A percentile compares a stretch with the other conserved stretches of the same genome.
Evolutionary conservation across 805 yeast genomes (phyloP).

Genomic region (Candida insectalens): DNA sequence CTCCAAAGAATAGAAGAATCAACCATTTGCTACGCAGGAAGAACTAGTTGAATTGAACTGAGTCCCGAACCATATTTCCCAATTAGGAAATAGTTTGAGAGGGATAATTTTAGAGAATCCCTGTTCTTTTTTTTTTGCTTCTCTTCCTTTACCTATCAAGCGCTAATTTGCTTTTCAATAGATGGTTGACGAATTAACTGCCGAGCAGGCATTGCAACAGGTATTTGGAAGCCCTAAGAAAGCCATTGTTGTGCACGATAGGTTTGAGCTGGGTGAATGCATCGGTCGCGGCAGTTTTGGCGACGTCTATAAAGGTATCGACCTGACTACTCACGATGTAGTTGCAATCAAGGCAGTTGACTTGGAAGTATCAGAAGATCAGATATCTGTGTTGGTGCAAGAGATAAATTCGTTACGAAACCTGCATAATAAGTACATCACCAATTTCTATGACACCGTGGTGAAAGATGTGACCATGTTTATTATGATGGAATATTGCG

Average conservation of each 20-base stretch:
- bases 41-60: no score
- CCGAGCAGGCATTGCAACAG: no score
- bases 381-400: slow-evolving; percentile 56
- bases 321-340: slow-evolving; percentile 23
- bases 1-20: slow-evolving; percentile 2
- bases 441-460: slow-evolving; percentile 56
- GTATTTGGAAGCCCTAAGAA: no score
- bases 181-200: no score
- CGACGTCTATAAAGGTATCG: slow-evolving; percentile 62
- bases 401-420: slow-evolving; percentile 72
- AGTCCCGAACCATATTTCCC: no score
- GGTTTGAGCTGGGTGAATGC: slow-evolving; percentile 34
- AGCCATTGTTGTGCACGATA: not conserved
- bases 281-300: slow-evolving; percentile 85
- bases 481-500: slow-evolving; percentile 93
- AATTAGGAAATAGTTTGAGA: no score
- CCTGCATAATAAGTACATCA: slow-evolving; percentile 56
- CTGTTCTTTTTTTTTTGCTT: no score
- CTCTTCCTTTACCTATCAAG: no score
- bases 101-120: no score
- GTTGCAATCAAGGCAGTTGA: slow-evolving; percentile 88
- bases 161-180: no score
- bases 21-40: slow-evolving; percentile 2
- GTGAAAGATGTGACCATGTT: slow-evolving; percentile 62
- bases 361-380: slow-evolving; percentile 71